Evolutionary conservation across 2,329 filamentous ascomycete genomes (phyloP).

Genomic region (Diaporthe nobilis): DNA sequence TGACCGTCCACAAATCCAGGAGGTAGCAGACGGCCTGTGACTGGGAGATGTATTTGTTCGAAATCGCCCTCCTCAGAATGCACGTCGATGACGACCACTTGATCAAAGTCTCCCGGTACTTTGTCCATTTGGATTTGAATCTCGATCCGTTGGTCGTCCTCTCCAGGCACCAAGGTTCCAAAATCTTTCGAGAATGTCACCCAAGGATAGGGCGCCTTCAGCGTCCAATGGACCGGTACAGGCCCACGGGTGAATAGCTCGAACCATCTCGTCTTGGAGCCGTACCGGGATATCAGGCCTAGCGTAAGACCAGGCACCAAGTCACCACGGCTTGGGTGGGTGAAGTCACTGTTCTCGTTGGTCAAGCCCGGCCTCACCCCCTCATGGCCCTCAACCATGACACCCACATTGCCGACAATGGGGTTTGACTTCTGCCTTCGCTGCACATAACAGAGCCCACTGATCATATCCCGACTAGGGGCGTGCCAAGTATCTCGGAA

Average conservation of each 20-base stretch:
- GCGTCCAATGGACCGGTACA: constrained; percentile 55
- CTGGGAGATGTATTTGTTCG: constrained; percentile 51
- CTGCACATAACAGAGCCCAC: constrained; percentile 68
- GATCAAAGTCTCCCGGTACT: constrained; percentile 52
- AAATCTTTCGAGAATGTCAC: constrained; percentile 52
- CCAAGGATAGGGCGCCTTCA: constrained; percentile 66
- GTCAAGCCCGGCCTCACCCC: constrained; percentile 53
- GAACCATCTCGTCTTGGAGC: constrained; percentile 54
- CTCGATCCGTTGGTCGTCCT: constrained; percentile 60
- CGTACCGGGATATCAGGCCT: constrained; percentile 41
- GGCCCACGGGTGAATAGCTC: constrained; percentile 61
- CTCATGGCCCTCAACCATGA: constrained; percentile 63
- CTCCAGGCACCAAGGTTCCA: constrained; percentile 55
- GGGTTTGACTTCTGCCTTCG: constrained; percentile 61
- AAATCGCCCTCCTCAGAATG: constrained; percentile 53
- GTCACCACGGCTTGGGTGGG: constrained; percentile 55
- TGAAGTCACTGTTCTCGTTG: constrained; percentile 68
- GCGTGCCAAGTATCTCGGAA: constrained; percentile 72
- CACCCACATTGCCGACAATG: constrained; percentile 68
- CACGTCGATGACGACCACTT: constrained; percentile 50
- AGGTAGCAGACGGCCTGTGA: constrained; percentile 48
- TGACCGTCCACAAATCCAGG: constrained; percentile 59
- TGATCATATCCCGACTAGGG: constrained; percentile 67
- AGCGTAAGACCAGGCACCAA: constrained; percentile 49
- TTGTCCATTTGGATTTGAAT: constrained; percentile 62